A percentile compares a stretch with the other conserved stretches of the same genome.
These are phyloP conservation scores for Penicillium waksmanii DNA, from an alignment of 495 filamentous ascomycete genomes.

Conservation along the genomic window DNA sequence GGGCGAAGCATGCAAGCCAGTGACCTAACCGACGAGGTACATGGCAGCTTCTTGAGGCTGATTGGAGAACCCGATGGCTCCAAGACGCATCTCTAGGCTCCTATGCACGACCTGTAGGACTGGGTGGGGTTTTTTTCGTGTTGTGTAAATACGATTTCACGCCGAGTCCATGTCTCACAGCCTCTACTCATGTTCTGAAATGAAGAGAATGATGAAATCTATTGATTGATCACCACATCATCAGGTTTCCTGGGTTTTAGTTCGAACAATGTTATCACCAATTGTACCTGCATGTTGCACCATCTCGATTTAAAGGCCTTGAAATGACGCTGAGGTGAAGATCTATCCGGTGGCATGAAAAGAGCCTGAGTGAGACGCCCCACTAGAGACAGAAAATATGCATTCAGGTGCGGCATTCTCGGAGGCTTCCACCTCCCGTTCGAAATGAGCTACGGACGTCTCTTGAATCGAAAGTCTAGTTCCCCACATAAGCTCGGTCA, in stretches of 20 bases:
- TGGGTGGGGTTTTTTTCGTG: not conserved
- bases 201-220: no score
- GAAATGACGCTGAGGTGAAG: not conserved
- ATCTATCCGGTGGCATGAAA: not conserved
- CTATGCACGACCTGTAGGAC: not conserved
- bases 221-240: no score
- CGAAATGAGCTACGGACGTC: not conserved
- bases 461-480: not conserved
- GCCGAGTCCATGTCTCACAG: not conserved
- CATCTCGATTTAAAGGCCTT: not conserved
- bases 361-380: not conserved
- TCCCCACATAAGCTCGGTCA: not conserved
- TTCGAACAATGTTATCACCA: not conserved
- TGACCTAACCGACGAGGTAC: constrained; percentile 91
- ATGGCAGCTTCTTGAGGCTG: constrained; percentile 76
- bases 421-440: not conserved
- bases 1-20: constrained; percentile 91
- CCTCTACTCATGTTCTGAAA: not conserved
- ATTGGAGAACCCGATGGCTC: constrained; percentile 62
- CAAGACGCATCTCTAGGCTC: constrained; percentile 41
- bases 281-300: not conserved
- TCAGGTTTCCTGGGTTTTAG: not conserved
- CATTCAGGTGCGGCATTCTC: not conserved
- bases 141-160: not conserved
- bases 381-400: not conserved